Evolutionary conservation across 805 yeast species (phyloP).

Genomic region (Kodamaea restingae): DNA sequence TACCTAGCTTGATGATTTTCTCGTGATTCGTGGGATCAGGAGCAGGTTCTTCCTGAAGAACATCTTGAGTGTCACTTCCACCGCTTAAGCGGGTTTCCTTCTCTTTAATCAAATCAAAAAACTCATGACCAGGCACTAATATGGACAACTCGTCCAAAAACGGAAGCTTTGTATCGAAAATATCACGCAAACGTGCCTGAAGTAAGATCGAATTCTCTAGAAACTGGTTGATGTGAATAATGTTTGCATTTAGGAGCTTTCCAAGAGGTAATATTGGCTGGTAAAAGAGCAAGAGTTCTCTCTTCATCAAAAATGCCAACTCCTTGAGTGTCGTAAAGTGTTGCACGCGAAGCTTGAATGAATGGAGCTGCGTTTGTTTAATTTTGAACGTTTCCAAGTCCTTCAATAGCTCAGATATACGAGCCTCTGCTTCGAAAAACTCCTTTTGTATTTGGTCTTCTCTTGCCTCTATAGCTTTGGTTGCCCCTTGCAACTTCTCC

Average conservation of each 20-base stretch:
- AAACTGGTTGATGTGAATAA: slow-evolving; percentile 18
- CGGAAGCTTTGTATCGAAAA: slow-evolving; percentile 17
- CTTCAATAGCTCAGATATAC: slow-evolving; percentile 6
- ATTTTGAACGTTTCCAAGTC: slow-evolving; percentile 12
- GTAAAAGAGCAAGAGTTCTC: slow-evolving; percentile 16
- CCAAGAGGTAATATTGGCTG: slow-evolving; percentile 27
- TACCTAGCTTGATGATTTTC: slow-evolving; percentile 30
- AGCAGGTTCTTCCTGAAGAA: slow-evolving; percentile 9
- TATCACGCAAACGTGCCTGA: slow-evolving; percentile 13
- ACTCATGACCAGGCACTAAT: slow-evolving; percentile 20
- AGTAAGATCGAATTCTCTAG: slow-evolving; percentile 20
- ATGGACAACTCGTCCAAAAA: slow-evolving; percentile 15
- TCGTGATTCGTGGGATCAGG: slow-evolving; percentile 12
- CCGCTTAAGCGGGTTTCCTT: slow-evolving; percentile 29
- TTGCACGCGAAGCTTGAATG: slow-evolving; percentile 19
- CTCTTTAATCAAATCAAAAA: slow-evolving; percentile 29
- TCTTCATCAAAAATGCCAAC: slow-evolving; percentile 15
- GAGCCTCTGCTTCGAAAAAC: not conserved
- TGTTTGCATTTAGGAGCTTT: slow-evolving; percentile 25
- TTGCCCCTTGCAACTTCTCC: not conserved
- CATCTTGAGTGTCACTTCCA: slow-evolving; percentile 13
- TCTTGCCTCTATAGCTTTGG: not conserved
- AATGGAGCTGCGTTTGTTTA: slow-evolving; percentile 23
- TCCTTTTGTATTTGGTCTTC: not conserved
- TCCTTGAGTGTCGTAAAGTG: slow-evolving; percentile 27